Evolutionary conservation across 192 early-diverging fungal genomes (phyloP).

Genomic region (Umbelopsis sp.): DNA sequence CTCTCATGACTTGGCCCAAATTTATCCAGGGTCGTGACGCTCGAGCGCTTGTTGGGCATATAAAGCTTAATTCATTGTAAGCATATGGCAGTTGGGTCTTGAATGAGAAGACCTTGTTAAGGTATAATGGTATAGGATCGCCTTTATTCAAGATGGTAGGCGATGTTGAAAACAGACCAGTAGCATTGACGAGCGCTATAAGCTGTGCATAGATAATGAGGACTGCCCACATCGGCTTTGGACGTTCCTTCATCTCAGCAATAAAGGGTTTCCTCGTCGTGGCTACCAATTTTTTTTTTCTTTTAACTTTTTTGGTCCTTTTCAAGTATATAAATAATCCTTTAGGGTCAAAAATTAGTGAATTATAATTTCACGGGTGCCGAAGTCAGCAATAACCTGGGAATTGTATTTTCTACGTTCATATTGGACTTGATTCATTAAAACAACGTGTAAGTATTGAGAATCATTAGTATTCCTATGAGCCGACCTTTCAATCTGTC

Average conservation of each 20-base stretch:
- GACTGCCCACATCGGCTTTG: not conserved
- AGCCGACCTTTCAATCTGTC: no score
- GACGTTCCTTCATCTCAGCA: constrained; percentile 2
- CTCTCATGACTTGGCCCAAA: constrained; percentile 71
- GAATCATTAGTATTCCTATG: no score
- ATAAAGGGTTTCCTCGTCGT: not conserved
- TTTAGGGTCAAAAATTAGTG: no score
- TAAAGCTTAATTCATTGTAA: constrained; percentile 64
- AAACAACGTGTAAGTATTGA: no score
- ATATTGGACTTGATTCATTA: no score
- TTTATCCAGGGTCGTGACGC: constrained; percentile 40
- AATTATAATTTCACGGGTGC: not conserved
- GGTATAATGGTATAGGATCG: constrained; percentile 59
- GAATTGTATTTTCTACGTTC: no score
- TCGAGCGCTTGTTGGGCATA: constrained; percentile 51
- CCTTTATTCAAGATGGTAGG: constrained; percentile 32
- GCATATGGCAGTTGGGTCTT: constrained; percentile 66
- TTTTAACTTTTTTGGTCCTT: no score
- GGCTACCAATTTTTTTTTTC: not conserved
- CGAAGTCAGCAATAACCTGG: not conserved
- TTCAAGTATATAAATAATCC: no score
- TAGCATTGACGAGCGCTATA: not conserved
- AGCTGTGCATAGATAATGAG: not conserved
- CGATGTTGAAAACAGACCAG: constrained; percentile 6
- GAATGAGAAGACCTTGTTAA: constrained; percentile 73